Evolutionary conservation across 1,139 yeast species (phyloP), one percentile per base, ranked within the genome.

Genomic region (Zygoascus meyerae): DNA sequence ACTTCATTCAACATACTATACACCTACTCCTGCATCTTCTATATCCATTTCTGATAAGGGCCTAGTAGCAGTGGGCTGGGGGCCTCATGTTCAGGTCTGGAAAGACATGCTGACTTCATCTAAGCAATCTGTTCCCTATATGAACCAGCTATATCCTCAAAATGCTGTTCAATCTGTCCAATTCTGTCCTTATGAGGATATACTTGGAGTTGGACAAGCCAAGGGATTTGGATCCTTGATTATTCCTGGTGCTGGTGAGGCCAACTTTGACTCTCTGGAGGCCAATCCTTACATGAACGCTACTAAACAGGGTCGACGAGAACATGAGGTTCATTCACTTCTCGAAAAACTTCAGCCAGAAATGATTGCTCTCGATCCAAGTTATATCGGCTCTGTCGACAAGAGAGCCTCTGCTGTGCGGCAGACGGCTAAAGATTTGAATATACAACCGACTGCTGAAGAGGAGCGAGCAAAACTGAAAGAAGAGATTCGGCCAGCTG

Each of bases 241-340:
- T 55, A 77, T 92, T 48, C 98, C 99, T 34, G 99, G 99, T 34
- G 73, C 97, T 44, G 99, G 98, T 72, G 98, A 94, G 69, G 97
- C 98, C 52, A 94, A 94, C 69, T 90, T 78, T 64, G 99, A 94
- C 71, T 90, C 98, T 2, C 70, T 89, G 61, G 98, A 94, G 67
- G 69, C 83, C 59, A 94, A 94, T 67, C 98, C 98, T 52, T 94
- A 76, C 69, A 95, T 87, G 68, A 78, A 94, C 17, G 82, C 89
- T 42, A 63, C 71, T 6, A 61, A 64, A 44, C 84, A 86, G 64
- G 97, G 90, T 68, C 83, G 98, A 72, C 95, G 92, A 67, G 95
- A 92, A 70, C 77, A 78, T 48, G 98, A 94, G 72, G 95, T 94
- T 40, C 79, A 94, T 62, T 70, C 83, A 1, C 74, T 94, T 63